Evolutionary conservation across 148 eudicot genomes (phyloP).

Genomic region (Selenicereus undatus): DNA sequence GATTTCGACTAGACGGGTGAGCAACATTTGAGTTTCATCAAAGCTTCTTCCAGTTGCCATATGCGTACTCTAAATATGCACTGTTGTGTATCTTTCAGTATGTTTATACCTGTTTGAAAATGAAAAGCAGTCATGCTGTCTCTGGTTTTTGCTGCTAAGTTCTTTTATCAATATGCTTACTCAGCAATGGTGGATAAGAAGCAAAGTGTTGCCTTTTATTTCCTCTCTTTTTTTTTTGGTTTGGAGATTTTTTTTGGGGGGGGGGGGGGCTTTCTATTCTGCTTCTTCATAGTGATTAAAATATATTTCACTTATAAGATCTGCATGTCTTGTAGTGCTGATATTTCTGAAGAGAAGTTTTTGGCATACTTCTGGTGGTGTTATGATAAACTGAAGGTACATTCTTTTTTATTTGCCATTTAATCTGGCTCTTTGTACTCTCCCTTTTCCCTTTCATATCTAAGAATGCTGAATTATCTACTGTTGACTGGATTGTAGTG

Average conservation of each 20-base stretch:
- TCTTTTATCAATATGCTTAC: too few relatives aligned
- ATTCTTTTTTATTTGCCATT: background rate
- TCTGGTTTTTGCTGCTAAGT: too few relatives aligned
- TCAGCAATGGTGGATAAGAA: too few relatives aligned
- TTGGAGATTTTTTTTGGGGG: too few relatives aligned
- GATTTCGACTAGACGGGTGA: slow-evolving; percentile 90
- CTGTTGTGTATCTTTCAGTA: background rate
- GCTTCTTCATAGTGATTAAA: background rate
- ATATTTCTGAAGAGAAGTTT: slow-evolving; percentile 79
- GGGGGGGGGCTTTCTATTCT: too few relatives aligned
- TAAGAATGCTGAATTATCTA: background rate
- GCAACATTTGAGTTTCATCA: slow-evolving; percentile 14
- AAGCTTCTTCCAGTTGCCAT: background rate
- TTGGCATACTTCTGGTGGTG: slow-evolving; percentile 96
- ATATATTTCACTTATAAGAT: slow-evolving; percentile 10
- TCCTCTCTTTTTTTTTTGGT: too few relatives aligned
- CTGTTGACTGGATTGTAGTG: background rate
- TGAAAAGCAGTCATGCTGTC: background rate
- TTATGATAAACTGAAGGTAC: slow-evolving; percentile 79
- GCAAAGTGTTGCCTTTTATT: too few relatives aligned
- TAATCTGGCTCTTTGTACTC: background rate
- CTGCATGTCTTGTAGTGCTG: slow-evolving; percentile 45
- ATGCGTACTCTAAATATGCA: background rate
- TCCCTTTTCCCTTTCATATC: background rate
- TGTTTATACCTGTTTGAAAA: background rate